These are phyloP conservation scores for Anastatica hierochuntica DNA, from an alignment of 345 rosid species.

Conservation along the genomic window DNA sequence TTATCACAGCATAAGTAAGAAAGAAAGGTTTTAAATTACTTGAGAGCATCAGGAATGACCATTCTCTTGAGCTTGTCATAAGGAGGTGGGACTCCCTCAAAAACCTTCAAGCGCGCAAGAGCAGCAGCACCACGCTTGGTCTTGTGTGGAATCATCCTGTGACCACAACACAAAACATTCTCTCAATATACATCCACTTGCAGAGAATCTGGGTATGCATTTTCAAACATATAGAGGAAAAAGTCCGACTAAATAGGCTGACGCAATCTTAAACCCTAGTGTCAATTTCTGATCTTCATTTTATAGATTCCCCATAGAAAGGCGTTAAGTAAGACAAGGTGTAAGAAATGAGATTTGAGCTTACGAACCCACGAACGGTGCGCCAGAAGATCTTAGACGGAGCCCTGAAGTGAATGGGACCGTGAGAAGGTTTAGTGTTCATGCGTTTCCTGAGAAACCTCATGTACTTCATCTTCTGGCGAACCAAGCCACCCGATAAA, in stretches of 20 bases:
- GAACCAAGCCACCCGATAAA: constrained; percentile 67
- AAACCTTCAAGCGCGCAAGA: constrained; percentile 45
- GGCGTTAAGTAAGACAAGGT: background rate
- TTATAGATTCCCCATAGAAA: background rate
- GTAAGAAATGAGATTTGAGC: background rate
- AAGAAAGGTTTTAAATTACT: constrained; percentile 21
- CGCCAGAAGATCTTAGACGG: constrained; percentile 94
- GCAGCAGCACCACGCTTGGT: constrained; percentile 57
- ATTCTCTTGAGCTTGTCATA: constrained; percentile 57
- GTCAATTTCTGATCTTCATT: background rate
- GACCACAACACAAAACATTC: background rate
- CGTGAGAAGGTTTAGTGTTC: constrained; percentile 95
- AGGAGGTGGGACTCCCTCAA: constrained; percentile 57
- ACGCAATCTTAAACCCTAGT: no score
- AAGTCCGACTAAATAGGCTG: no score
- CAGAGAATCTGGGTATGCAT: no score
- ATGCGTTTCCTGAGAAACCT: constrained; percentile 81
- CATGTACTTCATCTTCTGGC: constrained; percentile 93
- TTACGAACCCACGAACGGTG: constrained; percentile 64
- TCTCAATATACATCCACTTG: no score
- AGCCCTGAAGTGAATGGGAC: constrained; percentile 86
- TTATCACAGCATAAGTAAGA: no score
- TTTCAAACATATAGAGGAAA: no score
- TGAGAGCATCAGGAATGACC: constrained; percentile 65
- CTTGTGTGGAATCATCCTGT: constrained; percentile 63